Conservation (phyloP, 208 protist species). For the Leishmania gerbilli region DNA sequence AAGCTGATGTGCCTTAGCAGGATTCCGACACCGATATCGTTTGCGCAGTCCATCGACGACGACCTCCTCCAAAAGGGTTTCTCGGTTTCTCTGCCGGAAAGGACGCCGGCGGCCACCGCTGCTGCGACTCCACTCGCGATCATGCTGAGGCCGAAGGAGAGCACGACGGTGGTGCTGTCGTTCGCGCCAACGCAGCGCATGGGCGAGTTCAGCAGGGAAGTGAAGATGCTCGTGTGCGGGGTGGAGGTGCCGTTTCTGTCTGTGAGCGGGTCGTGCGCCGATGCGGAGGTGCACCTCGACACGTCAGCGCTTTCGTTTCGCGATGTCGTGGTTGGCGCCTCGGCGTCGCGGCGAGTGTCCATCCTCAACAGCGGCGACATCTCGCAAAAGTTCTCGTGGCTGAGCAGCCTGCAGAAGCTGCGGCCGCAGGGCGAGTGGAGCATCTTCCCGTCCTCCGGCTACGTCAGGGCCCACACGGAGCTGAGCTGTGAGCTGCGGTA, state of each 20-base stretch:
- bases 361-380: conserved; percentile 97
- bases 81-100: conserved; percentile 37
- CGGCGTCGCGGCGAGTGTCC: conserved; percentile 70
- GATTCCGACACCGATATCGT: conserved; percentile 77
- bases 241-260: conserved; percentile 80
- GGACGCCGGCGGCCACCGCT: conserved; percentile 3
- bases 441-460: conserved; percentile 80
- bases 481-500: conserved; percentile 90
- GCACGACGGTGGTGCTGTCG: conserved; percentile 56
- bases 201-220: conserved; percentile 87
- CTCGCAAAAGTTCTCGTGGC: conserved; percentile 91
- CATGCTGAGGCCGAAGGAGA: conserved; percentile 87
- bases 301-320: conserved; percentile 89
- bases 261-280: conserved; percentile 91
- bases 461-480: conserved; percentile 90
- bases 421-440: conserved; percentile 60
- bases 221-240: conserved; percentile 92
- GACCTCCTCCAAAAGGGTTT: conserved; percentile 77
- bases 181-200: conserved; percentile 88
- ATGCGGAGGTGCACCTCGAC: conserved; percentile 95
- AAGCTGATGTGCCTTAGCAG: conserved; percentile 88
- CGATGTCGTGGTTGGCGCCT: conserved; percentile 87
- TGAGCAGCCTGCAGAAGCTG: conserved; percentile 31
- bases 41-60: conserved; percentile 62
- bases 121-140: conserved; percentile 21